Evolutionary conservation across 257 asterid genomes (phyloP).

Genomic region (Perilla frutescens): DNA sequence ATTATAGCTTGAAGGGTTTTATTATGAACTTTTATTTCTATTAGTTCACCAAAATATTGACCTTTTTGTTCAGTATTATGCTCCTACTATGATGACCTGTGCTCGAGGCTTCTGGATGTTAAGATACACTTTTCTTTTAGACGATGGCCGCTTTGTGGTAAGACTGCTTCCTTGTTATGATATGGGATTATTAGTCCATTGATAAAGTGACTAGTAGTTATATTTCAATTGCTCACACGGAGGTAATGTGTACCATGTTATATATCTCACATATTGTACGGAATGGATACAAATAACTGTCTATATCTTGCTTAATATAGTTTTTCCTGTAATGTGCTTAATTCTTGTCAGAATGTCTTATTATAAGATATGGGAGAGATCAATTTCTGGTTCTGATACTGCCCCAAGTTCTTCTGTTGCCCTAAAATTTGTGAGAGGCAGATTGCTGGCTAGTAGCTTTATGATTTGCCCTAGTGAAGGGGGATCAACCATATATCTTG

Average conservation of each 20-base stretch:
- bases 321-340: not conserved
- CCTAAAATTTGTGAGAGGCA: constrained; percentile 52
- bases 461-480: constrained; percentile 46
- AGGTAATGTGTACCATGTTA: not conserved
- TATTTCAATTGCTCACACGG: not conserved
- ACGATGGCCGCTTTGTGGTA: constrained; percentile 58
- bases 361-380: constrained; percentile 56
- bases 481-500: constrained; percentile 48
- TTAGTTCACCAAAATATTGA: constrained; percentile 1
- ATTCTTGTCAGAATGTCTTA: constrained; percentile 1
- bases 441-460: constrained; percentile 56
- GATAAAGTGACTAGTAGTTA: not conserved
- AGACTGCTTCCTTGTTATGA: constrained; percentile 20
- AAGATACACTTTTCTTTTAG: constrained; percentile 50
- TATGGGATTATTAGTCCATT: not conserved
- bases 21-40: not conserved
- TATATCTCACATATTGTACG: not conserved
- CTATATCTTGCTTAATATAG: constrained; percentile 1
- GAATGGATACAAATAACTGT: not conserved
- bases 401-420: constrained; percentile 48
- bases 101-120: constrained; percentile 63
- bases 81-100: constrained; percentile 55
- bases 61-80: constrained; percentile 45
- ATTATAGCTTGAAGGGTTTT: constrained; percentile 18
- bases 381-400: constrained; percentile 45